Evolutionary conservation across 306 rosid genomes (phyloP).

Genomic region (Rosa lucieae): DNA sequence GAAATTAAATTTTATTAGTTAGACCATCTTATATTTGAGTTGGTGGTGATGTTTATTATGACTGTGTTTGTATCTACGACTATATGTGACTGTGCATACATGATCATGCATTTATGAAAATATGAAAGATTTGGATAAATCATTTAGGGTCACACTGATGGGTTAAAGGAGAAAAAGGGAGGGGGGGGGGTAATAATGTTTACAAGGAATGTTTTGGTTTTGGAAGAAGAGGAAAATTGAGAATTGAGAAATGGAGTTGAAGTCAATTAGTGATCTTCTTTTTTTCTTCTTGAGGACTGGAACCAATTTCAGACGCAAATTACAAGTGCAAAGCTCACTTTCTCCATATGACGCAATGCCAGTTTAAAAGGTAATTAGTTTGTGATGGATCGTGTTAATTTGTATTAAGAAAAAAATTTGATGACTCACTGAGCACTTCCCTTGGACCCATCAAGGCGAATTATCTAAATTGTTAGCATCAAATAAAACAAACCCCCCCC

Average conservation of each 20-base stretch:
- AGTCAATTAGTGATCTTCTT: slow-evolving; percentile 29
- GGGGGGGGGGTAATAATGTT: slow-evolving; percentile 23
- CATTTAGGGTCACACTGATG: slow-evolving; percentile 13
- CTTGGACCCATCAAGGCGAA: slow-evolving; percentile 32
- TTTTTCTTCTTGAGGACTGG: slow-evolving; percentile 28
- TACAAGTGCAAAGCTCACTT: slow-evolving; percentile 29
- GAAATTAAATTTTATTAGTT: no score
- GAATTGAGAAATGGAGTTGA: slow-evolving; percentile 19
- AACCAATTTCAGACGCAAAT: slow-evolving; percentile 41
- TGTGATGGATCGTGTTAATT: slow-evolving; percentile 27
- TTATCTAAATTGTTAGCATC: slow-evolving; percentile 26
- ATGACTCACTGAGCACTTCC: slow-evolving; percentile 66
- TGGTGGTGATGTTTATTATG: slow-evolving; percentile 6
- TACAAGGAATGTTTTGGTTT: slow-evolving; percentile 13
- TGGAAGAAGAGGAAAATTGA: background rate
- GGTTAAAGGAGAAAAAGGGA: slow-evolving; percentile 14
- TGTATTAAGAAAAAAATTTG: slow-evolving; percentile 8
- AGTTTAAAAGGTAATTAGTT: slow-evolving; percentile 57
- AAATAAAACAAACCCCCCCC: background rate
- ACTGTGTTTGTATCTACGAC: slow-evolving; percentile 10
- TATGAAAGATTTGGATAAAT: slow-evolving; percentile 34
- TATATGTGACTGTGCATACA: slow-evolving; percentile 23
- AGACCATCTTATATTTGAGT: slow-evolving; percentile 29
- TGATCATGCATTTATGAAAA: slow-evolving; percentile 12
- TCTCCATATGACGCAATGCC: slow-evolving; percentile 48